Conservation (phyloP, 495 filamentous ascomycete species). For the Lepidopterella palustris region DNA sequence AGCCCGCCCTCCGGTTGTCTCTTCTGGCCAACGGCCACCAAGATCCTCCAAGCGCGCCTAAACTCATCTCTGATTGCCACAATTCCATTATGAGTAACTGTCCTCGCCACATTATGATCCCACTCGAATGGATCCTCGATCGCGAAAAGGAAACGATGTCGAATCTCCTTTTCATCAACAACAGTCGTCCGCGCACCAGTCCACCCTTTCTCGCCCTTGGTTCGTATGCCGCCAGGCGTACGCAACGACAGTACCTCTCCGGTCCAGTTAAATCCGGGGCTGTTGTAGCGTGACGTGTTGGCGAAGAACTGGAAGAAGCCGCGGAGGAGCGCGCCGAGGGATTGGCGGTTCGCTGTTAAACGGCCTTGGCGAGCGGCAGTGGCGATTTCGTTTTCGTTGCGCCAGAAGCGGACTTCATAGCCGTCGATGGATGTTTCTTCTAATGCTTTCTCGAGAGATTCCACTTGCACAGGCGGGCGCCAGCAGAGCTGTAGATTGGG, state of each 20-base stretch:
- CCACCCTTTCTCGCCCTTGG: conserved; percentile 73
- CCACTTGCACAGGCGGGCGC: conserved; percentile 29
- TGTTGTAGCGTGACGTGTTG: conserved; percentile 37
- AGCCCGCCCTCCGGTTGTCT: conserved; percentile 27
- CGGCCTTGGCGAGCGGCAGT: conserved; percentile 44
- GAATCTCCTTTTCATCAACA: conserved; percentile 51
- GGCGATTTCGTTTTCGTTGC: conserved; percentile 57
- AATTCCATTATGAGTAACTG: conserved; percentile 69
- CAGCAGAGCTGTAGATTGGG: conserved; percentile 62
- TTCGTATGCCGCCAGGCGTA: conserved; percentile 57
- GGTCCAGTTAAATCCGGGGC: conserved; percentile 63
- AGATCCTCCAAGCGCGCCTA: conserved; percentile 61
- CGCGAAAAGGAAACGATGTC: conserved; percentile 73
- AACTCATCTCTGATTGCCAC: conserved; percentile 74
- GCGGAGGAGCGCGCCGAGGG: conserved; percentile 57
- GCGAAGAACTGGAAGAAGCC: conserved; percentile 83
- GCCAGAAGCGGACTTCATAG: conserved; percentile 59
- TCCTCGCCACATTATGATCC: conserved; percentile 75
- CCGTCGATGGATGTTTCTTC: conserved; percentile 45
- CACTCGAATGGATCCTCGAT: conserved; percentile 86
- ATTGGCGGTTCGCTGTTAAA: conserved; percentile 53
- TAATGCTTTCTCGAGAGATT: conserved; percentile 28
- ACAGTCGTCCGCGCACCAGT: conserved; percentile 56
- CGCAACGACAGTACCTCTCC: conserved; percentile 64
- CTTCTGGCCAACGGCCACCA: conserved; percentile 37